Evolutionary conservation across 306 rosid genomes (phyloP).

Genomic region (Cajanus cajan): DNA sequence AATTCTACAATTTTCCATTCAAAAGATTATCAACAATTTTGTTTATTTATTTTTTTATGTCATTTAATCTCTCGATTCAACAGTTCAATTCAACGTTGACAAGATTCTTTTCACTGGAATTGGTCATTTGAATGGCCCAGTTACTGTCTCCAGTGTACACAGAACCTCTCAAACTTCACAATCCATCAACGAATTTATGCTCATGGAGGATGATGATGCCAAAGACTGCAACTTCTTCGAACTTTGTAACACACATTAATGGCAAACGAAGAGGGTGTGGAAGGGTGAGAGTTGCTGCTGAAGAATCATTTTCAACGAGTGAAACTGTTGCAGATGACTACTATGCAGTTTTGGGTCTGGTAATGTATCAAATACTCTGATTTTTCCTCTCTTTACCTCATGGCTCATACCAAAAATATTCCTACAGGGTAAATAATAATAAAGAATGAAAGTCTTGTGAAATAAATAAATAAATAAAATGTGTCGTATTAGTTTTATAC

Average conservation of each 20-base stretch:
- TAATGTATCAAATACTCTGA: conserved; percentile 32
- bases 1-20: conserved; percentile 21
- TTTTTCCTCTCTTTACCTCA: background rate
- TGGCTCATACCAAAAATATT: background rate
- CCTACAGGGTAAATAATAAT: background rate
- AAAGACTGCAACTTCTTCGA: conserved; percentile 32
- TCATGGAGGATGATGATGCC: conserved; percentile 37
- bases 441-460: background rate
- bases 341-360: conserved; percentile 90
- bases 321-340: conserved; percentile 75
- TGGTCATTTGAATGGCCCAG: conserved; percentile 56
- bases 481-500: background rate
- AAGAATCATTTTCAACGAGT: conserved; percentile 45
- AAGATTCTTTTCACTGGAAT: background rate
- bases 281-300: conserved; percentile 61
- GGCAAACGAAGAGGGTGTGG: conserved; percentile 46
- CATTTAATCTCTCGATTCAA: background rate
- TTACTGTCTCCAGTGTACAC: conserved; percentile 63
- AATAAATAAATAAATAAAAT: background rate
- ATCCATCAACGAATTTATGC: conserved; percentile 43
- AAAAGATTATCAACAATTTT: conserved; percentile 17
- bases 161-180: conserved; percentile 60
- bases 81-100: background rate
- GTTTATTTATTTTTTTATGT: background rate
- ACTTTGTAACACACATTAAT: conserved; percentile 32